Conservation (phyloP, 1,284 basidiomycete species). For the Ganoderma multipileum region DNA sequence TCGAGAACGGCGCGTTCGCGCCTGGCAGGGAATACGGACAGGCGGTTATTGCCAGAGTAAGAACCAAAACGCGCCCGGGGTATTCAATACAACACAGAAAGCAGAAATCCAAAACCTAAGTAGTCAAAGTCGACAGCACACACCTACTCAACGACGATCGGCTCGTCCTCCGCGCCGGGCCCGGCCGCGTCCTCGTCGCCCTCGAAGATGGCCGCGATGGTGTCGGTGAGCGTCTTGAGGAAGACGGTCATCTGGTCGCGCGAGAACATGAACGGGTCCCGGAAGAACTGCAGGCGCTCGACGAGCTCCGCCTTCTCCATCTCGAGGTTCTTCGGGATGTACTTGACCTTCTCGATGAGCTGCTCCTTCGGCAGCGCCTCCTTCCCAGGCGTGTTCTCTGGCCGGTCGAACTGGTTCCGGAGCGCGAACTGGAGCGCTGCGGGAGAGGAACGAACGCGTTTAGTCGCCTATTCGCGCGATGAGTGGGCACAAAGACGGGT, state of each 20-base stretch:
- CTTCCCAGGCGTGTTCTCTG: slow-evolving; percentile 42
- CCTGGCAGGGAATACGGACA: too few species aligned
- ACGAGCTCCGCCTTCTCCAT: slow-evolving; percentile 62
- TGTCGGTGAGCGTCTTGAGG: slow-evolving; percentile 60
- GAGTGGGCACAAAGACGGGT: background rate
- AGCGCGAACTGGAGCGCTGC: slow-evolving; percentile 70
- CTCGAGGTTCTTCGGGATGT: slow-evolving; percentile 68
- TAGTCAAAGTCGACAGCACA: background rate
- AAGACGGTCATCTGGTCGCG: slow-evolving; percentile 70
- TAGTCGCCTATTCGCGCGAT: background rate
- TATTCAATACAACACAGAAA: background rate
- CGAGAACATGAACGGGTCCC: slow-evolving; percentile 69
- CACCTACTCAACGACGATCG: slow-evolving; percentile 21
- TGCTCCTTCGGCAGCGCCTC: slow-evolving; percentile 45
- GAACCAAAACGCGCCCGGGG: background rate
- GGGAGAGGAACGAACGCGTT: background rate
- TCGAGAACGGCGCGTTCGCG: too few species aligned
- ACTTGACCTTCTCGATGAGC: slow-evolving; percentile 59
- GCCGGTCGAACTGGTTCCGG: slow-evolving; percentile 44
- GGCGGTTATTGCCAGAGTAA: too few species aligned
- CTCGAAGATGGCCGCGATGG: slow-evolving; percentile 39
- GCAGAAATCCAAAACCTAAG: background rate
- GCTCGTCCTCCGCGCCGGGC: slow-evolving; percentile 36
- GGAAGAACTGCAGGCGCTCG: slow-evolving; percentile 64
- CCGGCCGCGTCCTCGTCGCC: slow-evolving; percentile 42